These are phyloP conservation scores for Galerina marginata DNA, from an alignment of 768 basidiomycete species.

Conservation along the genomic window DNA sequence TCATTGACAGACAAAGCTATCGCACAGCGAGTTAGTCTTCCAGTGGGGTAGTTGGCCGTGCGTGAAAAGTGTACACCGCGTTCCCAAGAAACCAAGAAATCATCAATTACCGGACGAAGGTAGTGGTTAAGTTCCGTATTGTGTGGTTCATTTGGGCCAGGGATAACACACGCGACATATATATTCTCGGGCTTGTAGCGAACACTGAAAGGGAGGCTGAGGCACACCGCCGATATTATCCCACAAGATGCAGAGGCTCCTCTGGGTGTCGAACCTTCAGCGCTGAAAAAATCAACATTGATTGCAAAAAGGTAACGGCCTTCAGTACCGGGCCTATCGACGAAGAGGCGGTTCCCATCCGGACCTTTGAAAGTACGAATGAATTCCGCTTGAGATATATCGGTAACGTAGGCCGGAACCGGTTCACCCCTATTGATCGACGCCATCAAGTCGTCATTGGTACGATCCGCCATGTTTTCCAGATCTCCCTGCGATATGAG, in stretches of 20 bases:
- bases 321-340: slow-evolving; percentile 16
- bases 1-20: slow-evolving; percentile 10
- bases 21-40: slow-evolving; percentile 1
- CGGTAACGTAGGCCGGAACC: slow-evolving; percentile 2
- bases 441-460: slow-evolving; percentile 11
- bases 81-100: slow-evolving; percentile 20
- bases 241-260: slow-evolving; percentile 31
- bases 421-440: slow-evolving; percentile 5
- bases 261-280: slow-evolving; percentile 24
- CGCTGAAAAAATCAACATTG: slow-evolving; percentile 39
- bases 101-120: slow-evolving; percentile 33
- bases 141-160: slow-evolving; percentile 33
- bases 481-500: slow-evolving; percentile 8
- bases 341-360: slow-evolving; percentile 9
- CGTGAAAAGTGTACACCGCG: slow-evolving; percentile 5
- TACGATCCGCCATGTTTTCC: slow-evolving; percentile 12
- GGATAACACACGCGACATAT: slow-evolving; percentile 31
- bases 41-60: slow-evolving; percentile 12
- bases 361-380: slow-evolving; percentile 20
- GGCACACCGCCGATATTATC: slow-evolving; percentile 30
- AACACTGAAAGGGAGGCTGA: slow-evolving; percentile 35
- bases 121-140: slow-evolving; percentile 36
- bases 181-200: slow-evolving; percentile 37
- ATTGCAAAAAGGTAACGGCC: slow-evolving; percentile 26
- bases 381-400: slow-evolving; percentile 13